phyloP scores from a whole-genome alignment of 2,329 filamentous ascomycete species.

The Elsinoe fawcettii region DNA sequence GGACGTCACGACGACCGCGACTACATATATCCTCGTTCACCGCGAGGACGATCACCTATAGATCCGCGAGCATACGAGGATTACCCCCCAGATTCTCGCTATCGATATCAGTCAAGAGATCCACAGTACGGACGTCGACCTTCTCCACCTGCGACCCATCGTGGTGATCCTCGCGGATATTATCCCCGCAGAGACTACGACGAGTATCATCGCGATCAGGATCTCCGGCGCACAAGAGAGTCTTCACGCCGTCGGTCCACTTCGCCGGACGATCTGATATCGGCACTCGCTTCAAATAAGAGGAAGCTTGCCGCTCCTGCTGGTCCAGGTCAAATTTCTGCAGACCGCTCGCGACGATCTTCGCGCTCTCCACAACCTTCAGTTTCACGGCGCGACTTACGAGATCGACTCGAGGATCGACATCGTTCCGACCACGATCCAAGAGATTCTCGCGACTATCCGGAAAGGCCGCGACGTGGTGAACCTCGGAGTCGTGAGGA shows the following conservation, averaged over 20 bases:
- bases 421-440: conserved; percentile 21
- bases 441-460: conserved; percentile 15
- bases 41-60: neutral
- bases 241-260: conserved; percentile 19
- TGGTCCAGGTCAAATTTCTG: conserved; percentile 9
- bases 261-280: conserved; percentile 19
- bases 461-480: conserved; percentile 14
- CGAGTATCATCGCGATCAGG: conserved; percentile 15
- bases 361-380: conserved; percentile 22
- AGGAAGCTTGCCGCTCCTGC: neutral
- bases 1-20: neutral
- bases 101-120: conserved; percentile 13
- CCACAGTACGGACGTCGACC: conserved; percentile 14
- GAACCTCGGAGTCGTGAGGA: conserved; percentile 15
- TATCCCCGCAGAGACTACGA: conserved; percentile 14
- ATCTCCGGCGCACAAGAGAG: neutral
- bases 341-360: conserved; percentile 13
- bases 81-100: neutral
- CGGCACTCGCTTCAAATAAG: conserved; percentile 16
- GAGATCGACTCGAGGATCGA: conserved; percentile 24
- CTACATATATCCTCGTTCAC: neutral
- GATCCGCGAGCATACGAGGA: neutral
- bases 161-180: conserved; percentile 11
- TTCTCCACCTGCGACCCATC: conserved; percentile 13
- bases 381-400: conserved; percentile 16